Conservation (phyloP, 208 protist species). For the Tetramitus jugosus region DNA sequence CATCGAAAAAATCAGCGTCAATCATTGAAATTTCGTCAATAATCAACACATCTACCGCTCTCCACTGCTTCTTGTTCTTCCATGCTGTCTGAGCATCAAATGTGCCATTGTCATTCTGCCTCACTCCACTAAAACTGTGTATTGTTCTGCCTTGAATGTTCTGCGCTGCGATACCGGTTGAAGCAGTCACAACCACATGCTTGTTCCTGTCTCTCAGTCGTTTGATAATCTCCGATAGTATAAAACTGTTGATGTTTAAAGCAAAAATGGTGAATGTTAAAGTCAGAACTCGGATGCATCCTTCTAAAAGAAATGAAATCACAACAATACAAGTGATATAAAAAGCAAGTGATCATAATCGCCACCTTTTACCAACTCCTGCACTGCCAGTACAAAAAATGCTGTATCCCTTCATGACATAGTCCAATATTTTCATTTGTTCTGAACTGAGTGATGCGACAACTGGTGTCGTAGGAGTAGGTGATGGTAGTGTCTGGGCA, state of each 20-base stretch:
- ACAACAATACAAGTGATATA: too few species aligned
- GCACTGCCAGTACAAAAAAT: too few species aligned
- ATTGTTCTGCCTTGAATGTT: conserved; percentile 6
- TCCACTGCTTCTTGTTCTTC: conserved; percentile 12
- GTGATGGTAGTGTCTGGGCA: not conserved
- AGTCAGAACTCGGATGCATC: too few species aligned
- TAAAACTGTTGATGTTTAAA: not conserved
- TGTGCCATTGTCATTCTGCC: not conserved
- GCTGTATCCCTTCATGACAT: not conserved
- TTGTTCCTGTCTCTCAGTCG: not conserved
- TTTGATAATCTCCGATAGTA: conserved; percentile 2
- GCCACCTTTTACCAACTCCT: too few species aligned
- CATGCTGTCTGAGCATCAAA: not conserved
- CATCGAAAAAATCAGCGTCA: conserved; percentile 60
- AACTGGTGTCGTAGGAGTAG: not conserved
- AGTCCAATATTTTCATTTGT: conserved; percentile 3
- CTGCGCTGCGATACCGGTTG: not conserved
- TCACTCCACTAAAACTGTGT: not conserved
- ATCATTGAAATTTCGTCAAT: conserved; percentile 83
- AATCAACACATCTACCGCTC: conserved; percentile 62
- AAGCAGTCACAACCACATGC: not conserved
- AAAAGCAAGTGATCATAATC: too few species aligned
- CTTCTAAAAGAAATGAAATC: too few species aligned
- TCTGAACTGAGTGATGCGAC: not conserved
- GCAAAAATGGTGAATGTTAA: not conserved